Conservation (phyloP, 768 basidiomycete genomes). For the Ramaria rubella region DNA sequence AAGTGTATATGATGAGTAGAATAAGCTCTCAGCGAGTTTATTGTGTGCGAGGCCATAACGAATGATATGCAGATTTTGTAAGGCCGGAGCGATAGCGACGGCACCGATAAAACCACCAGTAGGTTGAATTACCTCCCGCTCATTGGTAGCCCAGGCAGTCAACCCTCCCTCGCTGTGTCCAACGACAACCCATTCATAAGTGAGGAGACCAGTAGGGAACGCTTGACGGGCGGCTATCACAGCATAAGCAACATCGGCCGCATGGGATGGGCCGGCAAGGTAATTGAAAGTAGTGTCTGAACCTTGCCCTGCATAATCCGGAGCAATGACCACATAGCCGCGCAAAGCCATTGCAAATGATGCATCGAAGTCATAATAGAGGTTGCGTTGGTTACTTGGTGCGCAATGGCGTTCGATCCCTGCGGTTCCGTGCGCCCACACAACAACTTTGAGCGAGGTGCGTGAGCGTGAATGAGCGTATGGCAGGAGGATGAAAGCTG, state of each 20-base stretch:
- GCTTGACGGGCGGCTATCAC: background rate
- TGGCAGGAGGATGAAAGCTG: conserved; percentile 3
- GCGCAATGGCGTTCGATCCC: conserved; percentile 7
- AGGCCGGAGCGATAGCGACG: conserved; percentile 2
- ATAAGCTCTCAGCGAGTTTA: background rate
- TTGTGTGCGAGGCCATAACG: background rate
- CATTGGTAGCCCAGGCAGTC: conserved; percentile 1
- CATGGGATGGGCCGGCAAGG: conserved; percentile 1
- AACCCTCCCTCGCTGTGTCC: conserved; percentile 6
- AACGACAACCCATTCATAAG: conserved; percentile 3
- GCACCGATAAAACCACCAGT: conserved; percentile 1
- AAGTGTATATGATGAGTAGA: conserved; percentile 1
- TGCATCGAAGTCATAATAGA: conserved; percentile 1
- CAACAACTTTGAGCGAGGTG: background rate
- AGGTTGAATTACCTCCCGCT: conserved; percentile 1
- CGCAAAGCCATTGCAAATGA: conserved; percentile 5
- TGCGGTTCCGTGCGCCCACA: conserved; percentile 6
- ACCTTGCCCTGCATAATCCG: conserved; percentile 7
- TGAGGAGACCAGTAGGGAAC: background rate
- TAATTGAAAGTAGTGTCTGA: conserved; percentile 7
- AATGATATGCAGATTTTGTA: background rate
- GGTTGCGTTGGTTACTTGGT: conserved; percentile 2
- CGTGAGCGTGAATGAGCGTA: background rate
- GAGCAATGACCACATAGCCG: conserved; percentile 2
- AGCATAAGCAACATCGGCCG: background rate